These are phyloP conservation scores for Dissophora globulifera DNA, from an alignment of 192 early-diverging fungal species.

Conservation along the genomic window DNA sequence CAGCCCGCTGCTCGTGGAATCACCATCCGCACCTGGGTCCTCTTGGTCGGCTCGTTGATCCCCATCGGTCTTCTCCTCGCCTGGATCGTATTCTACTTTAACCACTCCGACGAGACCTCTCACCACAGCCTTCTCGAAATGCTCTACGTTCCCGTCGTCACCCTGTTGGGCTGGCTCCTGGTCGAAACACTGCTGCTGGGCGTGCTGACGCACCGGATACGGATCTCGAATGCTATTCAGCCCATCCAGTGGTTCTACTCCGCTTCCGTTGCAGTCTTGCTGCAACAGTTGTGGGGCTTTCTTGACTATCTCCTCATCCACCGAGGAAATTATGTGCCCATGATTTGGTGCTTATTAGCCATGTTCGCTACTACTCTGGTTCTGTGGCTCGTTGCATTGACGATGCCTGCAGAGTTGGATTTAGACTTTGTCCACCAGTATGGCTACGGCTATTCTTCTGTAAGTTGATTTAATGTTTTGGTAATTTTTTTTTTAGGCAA, in stretches of 20 bases:
- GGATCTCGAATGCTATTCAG: slow-evolving; percentile 26
- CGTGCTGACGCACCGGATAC: slow-evolving; percentile 36
- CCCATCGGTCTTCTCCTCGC: slow-evolving; percentile 23
- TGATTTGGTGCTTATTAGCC: slow-evolving; percentile 26
- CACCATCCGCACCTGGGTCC: slow-evolving; percentile 31
- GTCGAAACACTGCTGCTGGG: slow-evolving; percentile 1
- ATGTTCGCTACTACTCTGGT: not conserved
- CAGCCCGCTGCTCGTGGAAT: slow-evolving; percentile 39
- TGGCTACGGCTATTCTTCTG: slow-evolving; percentile 49
- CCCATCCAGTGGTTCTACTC: slow-evolving; percentile 50
- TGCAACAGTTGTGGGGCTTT: slow-evolving; percentile 30
- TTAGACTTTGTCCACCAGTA: slow-evolving; percentile 48
- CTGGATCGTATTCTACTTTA: too few relatives aligned
- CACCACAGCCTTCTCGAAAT: slow-evolving; percentile 13
- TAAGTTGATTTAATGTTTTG: slow-evolving; percentile 18
- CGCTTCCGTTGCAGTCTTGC: slow-evolving; percentile 2
- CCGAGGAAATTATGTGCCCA: not conserved
- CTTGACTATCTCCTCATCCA: slow-evolving; percentile 18
- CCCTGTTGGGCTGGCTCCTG: slow-evolving; percentile 23
- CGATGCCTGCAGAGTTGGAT: slow-evolving; percentile 48
- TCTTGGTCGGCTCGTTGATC: slow-evolving; percentile 28
- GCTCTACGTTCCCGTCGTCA: slow-evolving; percentile 19
- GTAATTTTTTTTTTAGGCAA: not conserved
- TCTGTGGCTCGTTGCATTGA: slow-evolving; percentile 23
- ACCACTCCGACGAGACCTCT: slow-evolving; percentile 9